Percentiles rank a stretch among this genome's conserved stretches.
phyloP scores from a whole-genome alignment of 495 filamentous ascomycete genomes.

The Hapsidospora chrysogenum region DNA sequence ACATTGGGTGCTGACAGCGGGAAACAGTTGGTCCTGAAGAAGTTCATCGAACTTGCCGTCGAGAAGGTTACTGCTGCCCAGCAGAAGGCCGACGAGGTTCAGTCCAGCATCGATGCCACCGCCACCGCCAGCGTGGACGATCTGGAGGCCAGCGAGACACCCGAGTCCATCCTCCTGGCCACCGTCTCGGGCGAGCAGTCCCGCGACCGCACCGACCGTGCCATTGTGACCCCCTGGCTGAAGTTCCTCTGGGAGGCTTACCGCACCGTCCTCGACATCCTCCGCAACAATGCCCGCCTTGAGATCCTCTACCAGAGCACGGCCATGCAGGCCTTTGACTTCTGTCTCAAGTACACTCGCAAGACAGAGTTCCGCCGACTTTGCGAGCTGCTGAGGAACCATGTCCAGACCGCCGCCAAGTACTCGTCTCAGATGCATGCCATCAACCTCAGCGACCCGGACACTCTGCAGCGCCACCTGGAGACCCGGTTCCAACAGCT shows the following conservation, averaged over 20 bases:
- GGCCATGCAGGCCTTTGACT: conserved; percentile 93
- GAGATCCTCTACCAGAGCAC: conserved; percentile 98
- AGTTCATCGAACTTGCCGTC: conserved; percentile 93
- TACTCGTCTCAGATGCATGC: conserved; percentile 98
- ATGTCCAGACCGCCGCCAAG: conserved; percentile 98
- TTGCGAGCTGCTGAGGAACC: conserved; percentile 93
- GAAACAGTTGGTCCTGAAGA: conserved; percentile 68
- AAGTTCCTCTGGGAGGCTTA: conserved; percentile 99
- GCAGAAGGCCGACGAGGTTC: conserved; percentile 86
- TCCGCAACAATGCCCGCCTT: conserved; percentile 94
- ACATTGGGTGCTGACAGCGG: conserved; percentile 4
- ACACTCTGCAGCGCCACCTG: conserved; percentile 90
- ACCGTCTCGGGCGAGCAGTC: conserved; percentile 98
- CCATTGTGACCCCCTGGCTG: conserved; percentile 96
- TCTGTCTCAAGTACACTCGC: conserved; percentile 92
- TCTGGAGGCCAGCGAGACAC: conserved; percentile 91
- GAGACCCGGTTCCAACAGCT: conserved; percentile 97
- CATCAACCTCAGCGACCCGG: conserved; percentile 94
- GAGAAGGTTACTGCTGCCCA: conserved; percentile 93
- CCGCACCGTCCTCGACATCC: conserved; percentile 91
- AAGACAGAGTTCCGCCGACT: conserved; percentile 98
- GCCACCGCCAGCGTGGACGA: conserved; percentile 63
- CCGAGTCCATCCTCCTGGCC: conserved; percentile 92
- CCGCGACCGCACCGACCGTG: conserved; percentile 87
- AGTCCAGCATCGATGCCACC: conserved; percentile 69